Percentiles rank a stretch among this genome's conserved stretches.
These are phyloP conservation scores for Phytopythium kandeliae DNA, from an alignment of 352 stramenopile species.

Conservation along the genomic window DNA sequence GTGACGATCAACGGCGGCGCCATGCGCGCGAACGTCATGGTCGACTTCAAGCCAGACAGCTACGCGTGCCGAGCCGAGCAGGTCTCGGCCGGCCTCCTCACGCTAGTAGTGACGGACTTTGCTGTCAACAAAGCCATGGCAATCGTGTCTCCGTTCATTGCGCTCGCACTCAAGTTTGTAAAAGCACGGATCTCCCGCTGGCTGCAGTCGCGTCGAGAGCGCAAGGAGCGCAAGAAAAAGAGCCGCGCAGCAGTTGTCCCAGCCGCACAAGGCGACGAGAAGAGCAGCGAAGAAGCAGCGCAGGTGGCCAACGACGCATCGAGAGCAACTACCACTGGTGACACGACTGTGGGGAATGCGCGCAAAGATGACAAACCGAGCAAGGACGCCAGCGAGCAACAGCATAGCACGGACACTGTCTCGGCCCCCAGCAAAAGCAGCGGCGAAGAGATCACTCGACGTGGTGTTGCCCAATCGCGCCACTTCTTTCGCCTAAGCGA, in stretches of 20 bases:
- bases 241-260: constrained; percentile 17
- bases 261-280: no score
- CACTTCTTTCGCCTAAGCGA: neutral
- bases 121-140: constrained; percentile 51
- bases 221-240: constrained; percentile 8
- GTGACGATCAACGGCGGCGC: constrained; percentile 34
- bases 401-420: neutral
- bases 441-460: neutral
- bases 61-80: constrained; percentile 60
- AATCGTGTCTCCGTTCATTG: constrained; percentile 22
- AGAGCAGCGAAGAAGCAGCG: neutral
- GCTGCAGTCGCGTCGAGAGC: constrained; percentile 8
- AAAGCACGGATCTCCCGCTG: constrained; percentile 9
- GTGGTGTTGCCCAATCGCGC: neutral
- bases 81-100: constrained; percentile 53
- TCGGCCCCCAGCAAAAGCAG: neutral
- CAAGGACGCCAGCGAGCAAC: neutral
- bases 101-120: constrained; percentile 75
- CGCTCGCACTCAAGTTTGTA: constrained; percentile 14
- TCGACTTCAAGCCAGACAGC: constrained; percentile 44
- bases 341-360: neutral
- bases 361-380: neutral
- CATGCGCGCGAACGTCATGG: constrained; percentile 56
- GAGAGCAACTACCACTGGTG: neutral
- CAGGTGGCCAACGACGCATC: neutral